phyloP scores from a whole-genome alignment of 257 asterid genomes.

The Solanum bukasovii region DNA sequence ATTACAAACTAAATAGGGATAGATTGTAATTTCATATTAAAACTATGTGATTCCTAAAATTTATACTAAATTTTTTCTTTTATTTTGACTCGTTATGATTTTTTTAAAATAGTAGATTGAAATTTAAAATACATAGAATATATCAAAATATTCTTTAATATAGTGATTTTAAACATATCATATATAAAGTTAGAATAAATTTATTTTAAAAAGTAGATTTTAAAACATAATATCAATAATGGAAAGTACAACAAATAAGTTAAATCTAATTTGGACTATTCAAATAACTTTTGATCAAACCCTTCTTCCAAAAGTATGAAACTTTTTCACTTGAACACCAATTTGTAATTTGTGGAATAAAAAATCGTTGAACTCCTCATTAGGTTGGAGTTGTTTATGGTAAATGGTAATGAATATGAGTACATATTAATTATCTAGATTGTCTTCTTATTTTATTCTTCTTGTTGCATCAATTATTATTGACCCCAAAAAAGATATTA shows the following conservation, averaged over 20 bases:
- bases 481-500: not conserved
- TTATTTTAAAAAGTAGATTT: too few species aligned
- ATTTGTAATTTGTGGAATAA: not conserved
- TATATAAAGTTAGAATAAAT: too few species aligned
- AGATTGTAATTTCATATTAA: too few species aligned
- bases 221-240: too few species aligned
- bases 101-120: too few species aligned
- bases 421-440: not conserved
- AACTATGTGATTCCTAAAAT: too few species aligned
- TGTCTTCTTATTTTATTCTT: not conserved
- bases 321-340: not conserved
- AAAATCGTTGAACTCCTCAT: not conserved
- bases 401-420: not conserved
- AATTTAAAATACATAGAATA: rapidly evolving
- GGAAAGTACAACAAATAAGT: too few species aligned
- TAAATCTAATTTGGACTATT: not conserved
- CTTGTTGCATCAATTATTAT: not conserved
- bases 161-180: too few species aligned
- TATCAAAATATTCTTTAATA: too few species aligned
- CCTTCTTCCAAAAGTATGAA: not conserved
- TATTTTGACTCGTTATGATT: not conserved
- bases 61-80: too few species aligned
- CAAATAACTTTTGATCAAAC: not conserved
- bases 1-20: too few species aligned
- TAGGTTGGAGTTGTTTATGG: too few species aligned